A percentile compares a stretch with the other conserved stretches of the same genome.
Conservation (phyloP, 768 basidiomycete species). For the Tulasnella calospora region DNA sequence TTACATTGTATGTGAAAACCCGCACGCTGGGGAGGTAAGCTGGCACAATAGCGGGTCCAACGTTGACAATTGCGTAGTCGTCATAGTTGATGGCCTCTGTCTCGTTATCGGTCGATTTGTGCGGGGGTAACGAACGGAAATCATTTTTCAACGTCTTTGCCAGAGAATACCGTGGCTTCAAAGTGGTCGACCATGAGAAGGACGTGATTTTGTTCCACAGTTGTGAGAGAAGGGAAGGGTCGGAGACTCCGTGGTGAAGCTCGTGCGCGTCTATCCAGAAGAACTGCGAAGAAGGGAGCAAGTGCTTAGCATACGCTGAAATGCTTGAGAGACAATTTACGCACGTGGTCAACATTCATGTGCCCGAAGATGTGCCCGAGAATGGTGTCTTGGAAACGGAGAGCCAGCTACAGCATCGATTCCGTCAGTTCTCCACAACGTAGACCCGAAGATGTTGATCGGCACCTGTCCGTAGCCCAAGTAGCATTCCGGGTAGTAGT, state of each 20-base stretch:
- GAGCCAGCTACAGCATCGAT: constrained; percentile 47
- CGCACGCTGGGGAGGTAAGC: constrained; percentile 79
- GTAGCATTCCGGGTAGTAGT: constrained; percentile 74
- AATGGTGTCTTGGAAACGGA: constrained; percentile 82
- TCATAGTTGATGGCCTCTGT: constrained; percentile 50
- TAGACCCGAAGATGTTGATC: neutral
- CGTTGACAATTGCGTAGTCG: constrained; percentile 71
- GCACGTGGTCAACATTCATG: constrained; percentile 66
- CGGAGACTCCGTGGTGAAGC: constrained; percentile 31
- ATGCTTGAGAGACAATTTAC: neutral
- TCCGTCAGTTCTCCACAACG: neutral
- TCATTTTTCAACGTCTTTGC: constrained; percentile 59
- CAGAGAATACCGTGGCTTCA: constrained; percentile 34
- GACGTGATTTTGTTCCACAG: constrained; percentile 13
- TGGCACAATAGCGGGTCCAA: constrained; percentile 78
- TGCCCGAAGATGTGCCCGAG: constrained; percentile 84
- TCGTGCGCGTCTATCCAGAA: constrained; percentile 45
- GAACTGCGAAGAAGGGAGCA: constrained; percentile 30
- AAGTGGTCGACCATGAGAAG: constrained; percentile 12
- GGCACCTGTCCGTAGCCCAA: constrained; percentile 24
- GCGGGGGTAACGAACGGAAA: constrained; percentile 54
- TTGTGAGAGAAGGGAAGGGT: neutral
- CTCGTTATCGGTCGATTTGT: neutral
- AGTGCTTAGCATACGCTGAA: neutral
- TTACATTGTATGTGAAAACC: constrained; percentile 76